Evolutionary conservation across 2,329 filamentous ascomycete genomes (phyloP), one percentile per base, ranked within the genome.

Genomic region (Phaeomoniella chlamydospora): DNA sequence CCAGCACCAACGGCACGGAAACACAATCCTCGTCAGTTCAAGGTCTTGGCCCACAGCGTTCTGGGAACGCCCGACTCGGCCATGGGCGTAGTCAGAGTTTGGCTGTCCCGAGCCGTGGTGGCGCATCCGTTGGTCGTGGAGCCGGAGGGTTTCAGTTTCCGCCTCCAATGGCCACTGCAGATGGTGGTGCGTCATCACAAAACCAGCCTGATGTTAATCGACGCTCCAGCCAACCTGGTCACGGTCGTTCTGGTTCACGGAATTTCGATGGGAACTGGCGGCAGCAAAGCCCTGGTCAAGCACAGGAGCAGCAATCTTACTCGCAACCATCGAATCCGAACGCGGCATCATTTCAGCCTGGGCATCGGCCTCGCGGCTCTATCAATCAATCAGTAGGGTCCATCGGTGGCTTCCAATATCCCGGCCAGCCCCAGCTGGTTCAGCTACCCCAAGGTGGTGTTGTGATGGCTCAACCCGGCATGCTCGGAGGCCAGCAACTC

Each of bases 221-320:
- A 42, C 81, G 84, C 47, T 77, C 80, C 48, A 82, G 80, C 49
- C 71, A 74, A 45, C 49, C 58, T 30, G 80, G 84, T 38, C 90
- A 98, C 55, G 78, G 74, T 43, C 76, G 90, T 42, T 80, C 78
- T 18, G 74, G 74, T 9, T 98, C 90, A 15, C 77, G 90, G 43
- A 98, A 96, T 61, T 96, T 96, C 52, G 90, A 98, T 47, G 79
- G 87, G 50, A 98, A 98, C 61, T 98, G 90, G 90, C 82, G 90
- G 50, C 92, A 86, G 51, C 87, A 82, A 47, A 52, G 62, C 47
- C 64, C 66, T 39, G 50, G 50, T 17, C 59, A 63, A 45, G 48
- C 43, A 35, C 64, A 64, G 40, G 59, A 59, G 41, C 67, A 71
- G 45, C 71, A 71, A 39, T 73, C 70, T 49, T 77, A 78, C 52